These are phyloP conservation scores for Kingdonia uniflora DNA, from an alignment of 164 flowering plant genomes.

Conservation along the genomic window DNA sequence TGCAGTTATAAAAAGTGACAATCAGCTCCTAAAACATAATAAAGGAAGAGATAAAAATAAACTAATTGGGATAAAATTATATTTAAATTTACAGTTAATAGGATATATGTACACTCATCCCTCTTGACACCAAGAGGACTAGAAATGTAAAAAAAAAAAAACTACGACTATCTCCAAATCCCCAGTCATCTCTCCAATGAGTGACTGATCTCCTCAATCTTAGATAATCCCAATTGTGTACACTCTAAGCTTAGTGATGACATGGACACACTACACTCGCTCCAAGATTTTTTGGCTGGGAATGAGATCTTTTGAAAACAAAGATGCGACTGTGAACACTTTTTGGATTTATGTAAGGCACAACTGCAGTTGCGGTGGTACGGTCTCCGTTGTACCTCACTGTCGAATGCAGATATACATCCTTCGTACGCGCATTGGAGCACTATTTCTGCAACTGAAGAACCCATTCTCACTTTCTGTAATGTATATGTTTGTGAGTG, in stretches of 20 bases:
- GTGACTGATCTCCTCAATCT: not conserved
- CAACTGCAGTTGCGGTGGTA: slow-evolving; percentile 36
- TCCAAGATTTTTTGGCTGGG: slow-evolving; percentile 4
- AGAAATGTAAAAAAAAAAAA: not conserved
- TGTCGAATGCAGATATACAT: slow-evolving; percentile 15
- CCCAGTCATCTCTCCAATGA: not conserved
- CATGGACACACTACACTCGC: slow-evolving; percentile 3
- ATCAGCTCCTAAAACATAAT: too few species aligned
- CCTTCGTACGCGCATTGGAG: slow-evolving; percentile 11
- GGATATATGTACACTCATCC: not conserved
- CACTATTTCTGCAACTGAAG: slow-evolving; percentile 1
- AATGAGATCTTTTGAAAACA: slow-evolving; percentile 5
- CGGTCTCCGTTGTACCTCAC: slow-evolving; percentile 27
- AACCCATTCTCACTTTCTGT: not conserved
- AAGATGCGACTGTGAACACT: not conserved
- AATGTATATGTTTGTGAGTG: not conserved
- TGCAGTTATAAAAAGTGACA: too few species aligned
- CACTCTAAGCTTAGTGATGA: not conserved
- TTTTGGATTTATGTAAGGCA: slow-evolving; percentile 21
- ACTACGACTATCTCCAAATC: not conserved
- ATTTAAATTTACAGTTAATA: too few species aligned
- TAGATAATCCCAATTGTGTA: not conserved
- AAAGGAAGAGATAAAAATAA: too few species aligned
- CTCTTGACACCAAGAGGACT: not conserved
- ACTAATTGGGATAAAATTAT: too few species aligned